phyloP scores from a whole-genome alignment of 768 basidiomycete genomes.

The Phylloporus rhodoxanthus region DNA sequence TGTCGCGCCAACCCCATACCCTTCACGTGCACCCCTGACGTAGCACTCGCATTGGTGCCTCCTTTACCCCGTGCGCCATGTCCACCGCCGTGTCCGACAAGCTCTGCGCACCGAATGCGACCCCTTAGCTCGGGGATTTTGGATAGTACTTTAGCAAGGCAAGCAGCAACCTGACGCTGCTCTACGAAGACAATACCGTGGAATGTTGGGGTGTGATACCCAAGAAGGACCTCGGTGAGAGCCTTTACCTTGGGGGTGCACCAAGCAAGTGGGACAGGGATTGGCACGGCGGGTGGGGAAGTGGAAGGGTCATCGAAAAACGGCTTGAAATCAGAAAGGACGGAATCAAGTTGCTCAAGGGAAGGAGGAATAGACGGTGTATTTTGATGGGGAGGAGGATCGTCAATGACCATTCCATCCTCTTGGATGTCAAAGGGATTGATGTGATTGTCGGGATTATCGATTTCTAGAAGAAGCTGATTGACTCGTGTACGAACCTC shows the following conservation, averaged over 20 bases:
- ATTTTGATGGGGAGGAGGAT: constrained; percentile 10
- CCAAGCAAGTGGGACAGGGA: constrained; percentile 50
- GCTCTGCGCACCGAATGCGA: constrained; percentile 53
- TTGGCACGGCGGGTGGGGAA: constrained; percentile 30
- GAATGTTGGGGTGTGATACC: constrained; percentile 49
- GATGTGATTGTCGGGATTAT: constrained; percentile 15
- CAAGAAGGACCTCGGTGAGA: constrained; percentile 56
- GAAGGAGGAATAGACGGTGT: constrained; percentile 33
- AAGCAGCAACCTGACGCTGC: constrained; percentile 72
- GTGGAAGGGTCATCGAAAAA: constrained; percentile 33
- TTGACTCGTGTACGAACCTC: constrained; percentile 51
- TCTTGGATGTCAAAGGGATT: constrained; percentile 14
- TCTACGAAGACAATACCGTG: constrained; percentile 86
- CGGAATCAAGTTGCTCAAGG: constrained; percentile 42
- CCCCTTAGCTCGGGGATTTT: constrained; percentile 52
- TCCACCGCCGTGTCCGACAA: constrained; percentile 64
- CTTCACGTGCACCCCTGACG: constrained; percentile 34
- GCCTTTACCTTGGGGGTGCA: constrained; percentile 66
- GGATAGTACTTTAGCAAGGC: constrained; percentile 59
- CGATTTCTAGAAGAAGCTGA: constrained; percentile 33
- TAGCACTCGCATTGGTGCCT: constrained; percentile 9
- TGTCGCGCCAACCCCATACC: constrained; percentile 51
- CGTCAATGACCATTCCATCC: constrained; percentile 28
- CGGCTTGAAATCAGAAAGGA: constrained; percentile 41
- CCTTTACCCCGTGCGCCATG: constrained; percentile 23